A percentile compares a stretch with the other conserved stretches of the same genome.
phyloP scores from a whole-genome alignment of 2,329 filamentous ascomycete species.

The Gaeumannomyces sp. region DNA sequence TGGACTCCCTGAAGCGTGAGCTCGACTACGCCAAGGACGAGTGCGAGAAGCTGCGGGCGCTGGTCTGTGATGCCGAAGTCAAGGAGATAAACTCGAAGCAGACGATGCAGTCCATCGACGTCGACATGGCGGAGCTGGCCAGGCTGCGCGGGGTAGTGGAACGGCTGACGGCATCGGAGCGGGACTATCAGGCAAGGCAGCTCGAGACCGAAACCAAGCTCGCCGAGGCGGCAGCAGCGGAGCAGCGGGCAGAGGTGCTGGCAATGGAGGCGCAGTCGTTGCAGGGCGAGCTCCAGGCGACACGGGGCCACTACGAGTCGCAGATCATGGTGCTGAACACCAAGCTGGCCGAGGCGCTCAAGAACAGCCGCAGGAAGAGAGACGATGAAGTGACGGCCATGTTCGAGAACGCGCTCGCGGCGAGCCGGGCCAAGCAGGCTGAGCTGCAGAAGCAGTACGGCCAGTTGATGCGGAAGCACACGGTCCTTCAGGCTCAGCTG shows the following conservation, averaged over 20 bases:
- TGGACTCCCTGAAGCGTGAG: conserved; percentile 50
- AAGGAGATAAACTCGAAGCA: conserved; percentile 60
- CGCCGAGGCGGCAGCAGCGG: conserved; percentile 51
- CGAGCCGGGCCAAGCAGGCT: conserved; percentile 46
- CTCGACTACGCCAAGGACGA: conserved; percentile 54
- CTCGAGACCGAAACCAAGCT: conserved; percentile 51
- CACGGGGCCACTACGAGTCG: conserved; percentile 36
- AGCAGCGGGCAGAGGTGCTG: conserved; percentile 52
- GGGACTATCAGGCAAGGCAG: conserved; percentile 59
- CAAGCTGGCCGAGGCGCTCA: conserved; percentile 34
- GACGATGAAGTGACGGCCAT: conserved; percentile 29
- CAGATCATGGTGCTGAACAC: conserved; percentile 43
- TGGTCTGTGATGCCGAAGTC: conserved; percentile 64
- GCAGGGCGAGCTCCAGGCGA: conserved; percentile 40
- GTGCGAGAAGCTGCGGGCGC: conserved; percentile 55
- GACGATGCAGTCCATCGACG: conserved; percentile 56
- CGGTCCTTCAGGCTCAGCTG: conserved; percentile 35
- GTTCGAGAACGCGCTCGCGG: conserved; percentile 40
- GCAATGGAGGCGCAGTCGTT: conserved; percentile 49
- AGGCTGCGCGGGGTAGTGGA: conserved; percentile 53
- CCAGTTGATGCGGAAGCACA: conserved; percentile 45
- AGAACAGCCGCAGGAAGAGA: conserved; percentile 14
- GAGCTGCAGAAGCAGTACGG: conserved; percentile 48
- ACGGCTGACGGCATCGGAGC: conserved; percentile 53
- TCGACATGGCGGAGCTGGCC: conserved; percentile 54